Conservation (phyloP, 2,329 filamentous ascomycete species). For the Aspergillus sergii region DNA sequence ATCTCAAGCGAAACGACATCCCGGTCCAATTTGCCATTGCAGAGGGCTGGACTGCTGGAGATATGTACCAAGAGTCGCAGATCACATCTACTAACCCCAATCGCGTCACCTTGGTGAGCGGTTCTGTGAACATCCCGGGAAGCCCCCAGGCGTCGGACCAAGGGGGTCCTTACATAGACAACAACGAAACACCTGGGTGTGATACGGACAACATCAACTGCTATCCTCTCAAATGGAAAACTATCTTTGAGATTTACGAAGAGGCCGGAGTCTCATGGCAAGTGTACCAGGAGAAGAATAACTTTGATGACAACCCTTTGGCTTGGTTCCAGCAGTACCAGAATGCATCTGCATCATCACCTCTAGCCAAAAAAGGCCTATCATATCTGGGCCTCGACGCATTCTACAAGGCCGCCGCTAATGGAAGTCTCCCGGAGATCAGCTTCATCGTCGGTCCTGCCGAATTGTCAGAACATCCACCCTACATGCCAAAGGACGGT, state of each 20-base stretch:
- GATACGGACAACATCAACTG: slow-evolving; percentile 51
- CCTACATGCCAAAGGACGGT: slow-evolving; percentile 56
- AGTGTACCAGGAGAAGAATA: slow-evolving; percentile 54
- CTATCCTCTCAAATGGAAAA: slow-evolving; percentile 59
- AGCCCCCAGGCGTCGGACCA: slow-evolving; percentile 45
- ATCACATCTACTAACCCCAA: slow-evolving; percentile 58
- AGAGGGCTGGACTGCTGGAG: slow-evolving; percentile 57
- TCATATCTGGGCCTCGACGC: slow-evolving; percentile 50
- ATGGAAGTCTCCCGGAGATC: slow-evolving; percentile 55
- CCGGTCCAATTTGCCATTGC: slow-evolving; percentile 59
- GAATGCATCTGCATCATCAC: slow-evolving; percentile 43
- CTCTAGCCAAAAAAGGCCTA: slow-evolving; percentile 51
- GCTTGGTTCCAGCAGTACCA: slow-evolving; percentile 59
- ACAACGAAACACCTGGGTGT: slow-evolving; percentile 54
- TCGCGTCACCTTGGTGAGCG: slow-evolving; percentile 54
- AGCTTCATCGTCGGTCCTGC: slow-evolving; percentile 55
- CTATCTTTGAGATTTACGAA: slow-evolving; percentile 53
- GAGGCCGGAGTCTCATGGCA: slow-evolving; percentile 54
- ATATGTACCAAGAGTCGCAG: slow-evolving; percentile 61
- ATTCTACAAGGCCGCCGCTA: slow-evolving; percentile 55
- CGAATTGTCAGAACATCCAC: slow-evolving; percentile 58
- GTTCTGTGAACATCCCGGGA: slow-evolving; percentile 56
- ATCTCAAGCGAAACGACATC: slow-evolving; percentile 55
- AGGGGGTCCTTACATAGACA: slow-evolving; percentile 54
- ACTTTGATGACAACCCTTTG: slow-evolving; percentile 58